phyloP scores from a whole-genome alignment of 805 yeast species.

The Cyberlindnera galapagoensis region DNA sequence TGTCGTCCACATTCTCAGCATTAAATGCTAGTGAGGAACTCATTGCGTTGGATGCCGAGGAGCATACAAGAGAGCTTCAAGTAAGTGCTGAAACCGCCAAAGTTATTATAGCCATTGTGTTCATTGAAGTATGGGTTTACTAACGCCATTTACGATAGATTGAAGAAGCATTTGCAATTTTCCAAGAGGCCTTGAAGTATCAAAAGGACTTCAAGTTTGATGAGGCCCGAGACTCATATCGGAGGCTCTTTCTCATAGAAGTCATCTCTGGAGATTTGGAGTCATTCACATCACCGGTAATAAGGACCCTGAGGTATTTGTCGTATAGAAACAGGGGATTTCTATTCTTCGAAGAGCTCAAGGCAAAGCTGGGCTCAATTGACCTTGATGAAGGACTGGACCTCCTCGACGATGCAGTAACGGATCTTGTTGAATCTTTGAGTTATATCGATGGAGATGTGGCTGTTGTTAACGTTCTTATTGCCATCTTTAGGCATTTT shows the following conservation, averaged over 20 bases:
- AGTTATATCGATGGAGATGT: conserved; percentile 65
- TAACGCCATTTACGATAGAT: conserved; percentile 14
- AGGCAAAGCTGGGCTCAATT: conserved; percentile 11
- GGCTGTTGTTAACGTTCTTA: conserved; percentile 41
- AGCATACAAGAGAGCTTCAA: conserved; percentile 87
- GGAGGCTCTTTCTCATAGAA: conserved; percentile 58
- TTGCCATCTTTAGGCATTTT: conserved; percentile 45
- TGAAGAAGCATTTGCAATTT: conserved; percentile 76
- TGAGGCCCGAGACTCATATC: conserved; percentile 50
- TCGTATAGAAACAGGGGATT: conserved; percentile 80
- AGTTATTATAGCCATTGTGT: too few relatives aligned
- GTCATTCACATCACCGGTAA: conserved; percentile 49
- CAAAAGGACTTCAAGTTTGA: conserved; percentile 47
- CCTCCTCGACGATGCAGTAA: conserved; percentile 31
- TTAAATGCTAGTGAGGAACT: conserved; percentile 74
- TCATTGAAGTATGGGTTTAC: background rate
- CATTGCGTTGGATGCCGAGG: conserved; percentile 63
- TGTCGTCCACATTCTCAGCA: conserved; percentile 59
- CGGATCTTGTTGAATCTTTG: conserved; percentile 60
- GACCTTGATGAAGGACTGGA: conserved; percentile 7
- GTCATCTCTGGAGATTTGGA: conserved; percentile 47
- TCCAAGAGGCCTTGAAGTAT: conserved; percentile 58
- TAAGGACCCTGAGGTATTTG: conserved; percentile 68
- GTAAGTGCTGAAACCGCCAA: conserved; percentile 22
- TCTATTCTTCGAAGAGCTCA: conserved; percentile 41